These are phyloP conservation scores for Corniculantispora saksenae DNA, from an alignment of 2,329 filamentous ascomycete genomes.

Conservation along the genomic window DNA sequence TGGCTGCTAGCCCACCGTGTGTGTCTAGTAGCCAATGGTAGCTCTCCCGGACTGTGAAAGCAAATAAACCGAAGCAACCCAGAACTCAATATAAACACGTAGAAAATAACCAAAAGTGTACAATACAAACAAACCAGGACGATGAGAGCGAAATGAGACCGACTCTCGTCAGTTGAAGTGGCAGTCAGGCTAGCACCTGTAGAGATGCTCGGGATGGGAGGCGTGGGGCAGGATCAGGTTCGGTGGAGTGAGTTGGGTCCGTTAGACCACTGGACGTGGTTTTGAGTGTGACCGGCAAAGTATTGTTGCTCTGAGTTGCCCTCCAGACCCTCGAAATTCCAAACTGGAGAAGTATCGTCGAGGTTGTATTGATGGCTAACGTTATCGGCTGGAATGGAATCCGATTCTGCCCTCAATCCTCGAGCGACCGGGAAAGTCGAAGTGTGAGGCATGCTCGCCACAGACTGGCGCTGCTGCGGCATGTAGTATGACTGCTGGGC, in stretches of 20 bases:
- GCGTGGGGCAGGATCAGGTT: neutral
- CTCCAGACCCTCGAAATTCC: neutral
- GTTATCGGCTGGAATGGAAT: conserved; percentile 8
- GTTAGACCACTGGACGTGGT: neutral
- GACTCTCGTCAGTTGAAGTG: no score
- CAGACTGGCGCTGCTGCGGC: conserved; percentile 20
- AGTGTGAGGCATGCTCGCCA: conserved; percentile 20
- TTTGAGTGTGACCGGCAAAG: neutral
- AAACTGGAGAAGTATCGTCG: neutral
- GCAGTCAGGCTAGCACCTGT: no score
- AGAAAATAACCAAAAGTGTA: no score
- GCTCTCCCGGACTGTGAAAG: no score
- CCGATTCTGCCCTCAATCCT: conserved; percentile 24
- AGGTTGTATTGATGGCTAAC: neutral
- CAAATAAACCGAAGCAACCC: no score
- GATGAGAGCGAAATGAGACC: no score
- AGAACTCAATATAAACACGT: no score
- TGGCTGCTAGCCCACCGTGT: no score
- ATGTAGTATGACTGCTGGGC: conserved; percentile 24
- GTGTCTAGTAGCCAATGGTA: no score
- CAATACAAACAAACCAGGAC: no score
- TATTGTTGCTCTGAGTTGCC: conserved; percentile 13
- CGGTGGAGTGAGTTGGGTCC: neutral
- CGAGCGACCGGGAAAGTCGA: conserved; percentile 25
- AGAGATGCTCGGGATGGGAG: neutral